Conservation (phyloP, 371 early-diverging fungal genomes). For the Rhizopus delemar region DNA sequence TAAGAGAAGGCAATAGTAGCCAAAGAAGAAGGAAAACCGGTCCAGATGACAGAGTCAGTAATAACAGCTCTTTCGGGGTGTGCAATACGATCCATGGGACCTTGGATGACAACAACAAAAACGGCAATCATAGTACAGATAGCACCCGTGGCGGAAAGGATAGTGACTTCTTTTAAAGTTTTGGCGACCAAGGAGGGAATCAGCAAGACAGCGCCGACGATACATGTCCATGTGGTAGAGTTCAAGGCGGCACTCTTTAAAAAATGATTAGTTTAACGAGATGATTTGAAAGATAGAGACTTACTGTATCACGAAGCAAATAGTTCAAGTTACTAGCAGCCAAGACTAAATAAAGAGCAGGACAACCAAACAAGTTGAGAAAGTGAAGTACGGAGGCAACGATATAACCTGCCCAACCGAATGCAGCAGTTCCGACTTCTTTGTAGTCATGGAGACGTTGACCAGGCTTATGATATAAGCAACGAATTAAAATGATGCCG, state of each 20-base stretch:
- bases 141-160: conserved; percentile 50
- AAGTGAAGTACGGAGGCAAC: conserved; percentile 67
- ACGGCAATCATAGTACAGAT: conserved; percentile 55
- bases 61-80: conserved; percentile 20
- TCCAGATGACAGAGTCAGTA: conserved; percentile 42
- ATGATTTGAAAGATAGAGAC: conserved; percentile 11
- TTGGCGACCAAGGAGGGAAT: conserved; percentile 72
- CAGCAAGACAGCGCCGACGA: conserved; percentile 65
- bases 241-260: conserved; percentile 25
- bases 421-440: conserved; percentile 66
- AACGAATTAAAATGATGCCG: conserved; percentile 41
- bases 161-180: conserved; percentile 78
- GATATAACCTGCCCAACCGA: conserved; percentile 60
- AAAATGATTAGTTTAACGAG: background rate
- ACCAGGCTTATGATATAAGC: conserved; percentile 45
- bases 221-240: conserved; percentile 57
- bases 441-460: conserved; percentile 63
- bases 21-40: conserved; percentile 52
- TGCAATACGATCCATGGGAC: conserved; percentile 31
- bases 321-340: conserved; percentile 65
- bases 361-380: conserved; percentile 69
- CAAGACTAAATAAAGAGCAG: conserved; percentile 78
- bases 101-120: conserved; percentile 43
- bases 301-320: conserved; percentile 42
- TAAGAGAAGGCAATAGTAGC: conserved; percentile 59